Evolutionary conservation across 2,329 filamentous ascomycete species (phyloP).

Genomic region (Acrodontium crateriforme): DNA sequence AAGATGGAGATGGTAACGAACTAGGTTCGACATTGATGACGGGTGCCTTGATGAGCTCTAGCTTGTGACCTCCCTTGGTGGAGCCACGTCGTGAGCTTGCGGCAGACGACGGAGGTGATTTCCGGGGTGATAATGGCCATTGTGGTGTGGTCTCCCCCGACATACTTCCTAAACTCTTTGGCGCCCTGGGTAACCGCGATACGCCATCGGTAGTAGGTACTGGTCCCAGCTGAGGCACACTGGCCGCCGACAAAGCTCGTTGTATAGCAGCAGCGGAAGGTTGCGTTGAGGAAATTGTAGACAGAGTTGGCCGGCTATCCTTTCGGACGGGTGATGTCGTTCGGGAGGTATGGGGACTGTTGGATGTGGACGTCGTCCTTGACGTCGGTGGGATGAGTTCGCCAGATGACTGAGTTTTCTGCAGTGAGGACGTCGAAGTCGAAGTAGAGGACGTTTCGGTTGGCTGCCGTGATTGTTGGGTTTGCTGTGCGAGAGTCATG

Average conservation of each 20-base stretch:
- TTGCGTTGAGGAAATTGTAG: conserved; percentile 29
- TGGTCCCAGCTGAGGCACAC: conserved; percentile 50
- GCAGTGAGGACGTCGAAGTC: conserved; percentile 8
- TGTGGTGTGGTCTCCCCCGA: conserved; percentile 40
- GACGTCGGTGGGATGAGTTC: conserved; percentile 15
- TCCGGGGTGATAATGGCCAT: conserved; percentile 67
- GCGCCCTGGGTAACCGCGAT: conserved; percentile 43
- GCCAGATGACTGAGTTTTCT: conserved; percentile 17
- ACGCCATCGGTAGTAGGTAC: conserved; percentile 44
- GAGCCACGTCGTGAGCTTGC: conserved; percentile 32
- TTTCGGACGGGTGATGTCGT: conserved; percentile 35
- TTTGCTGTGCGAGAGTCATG: no score
- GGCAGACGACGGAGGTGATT: conserved; percentile 51
- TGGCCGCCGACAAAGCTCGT: conserved; percentile 54
- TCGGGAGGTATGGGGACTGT: conserved; percentile 33
- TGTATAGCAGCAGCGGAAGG: conserved; percentile 50
- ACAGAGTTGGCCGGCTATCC: conserved; percentile 26
- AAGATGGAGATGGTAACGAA: neutral
- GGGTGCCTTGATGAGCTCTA: conserved; percentile 26
- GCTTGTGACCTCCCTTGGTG: conserved; percentile 15
- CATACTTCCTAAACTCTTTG: conserved; percentile 42
- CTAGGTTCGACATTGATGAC: conserved; percentile 29
- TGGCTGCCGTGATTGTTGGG: no score
- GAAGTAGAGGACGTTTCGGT: conserved; percentile 4
- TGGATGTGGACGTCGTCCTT: conserved; percentile 25